Evolutionary conservation across 1,284 basidiomycete species (phyloP).

Genomic region (Pyrrhoderma lamaoense): DNA sequence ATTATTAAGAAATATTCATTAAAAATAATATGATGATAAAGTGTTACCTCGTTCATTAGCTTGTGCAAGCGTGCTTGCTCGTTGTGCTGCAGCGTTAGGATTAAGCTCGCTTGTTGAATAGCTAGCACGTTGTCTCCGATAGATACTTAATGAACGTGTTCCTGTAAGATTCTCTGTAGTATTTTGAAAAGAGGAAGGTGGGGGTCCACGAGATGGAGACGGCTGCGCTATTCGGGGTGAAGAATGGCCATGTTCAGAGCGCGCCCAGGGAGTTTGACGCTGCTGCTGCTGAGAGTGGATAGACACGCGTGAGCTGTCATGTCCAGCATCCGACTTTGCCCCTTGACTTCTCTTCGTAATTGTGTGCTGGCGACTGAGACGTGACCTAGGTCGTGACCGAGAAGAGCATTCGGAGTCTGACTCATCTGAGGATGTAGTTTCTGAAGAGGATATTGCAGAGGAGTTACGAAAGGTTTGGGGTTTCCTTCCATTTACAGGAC

Average conservation of each 20-base stretch:
- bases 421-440: slow-evolving; percentile 31
- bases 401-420: slow-evolving; percentile 38
- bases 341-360: slow-evolving; percentile 20
- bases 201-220: slow-evolving; percentile 16
- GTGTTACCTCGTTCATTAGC: slow-evolving; percentile 16
- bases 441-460: slow-evolving; percentile 31
- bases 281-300: slow-evolving; percentile 12
- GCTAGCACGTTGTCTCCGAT: slow-evolving; percentile 22
- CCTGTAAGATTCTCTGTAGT: slow-evolving; percentile 24
- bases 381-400: slow-evolving; percentile 28
- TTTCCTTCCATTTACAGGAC: background rate
- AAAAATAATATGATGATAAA: background rate
- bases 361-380: slow-evolving; percentile 21
- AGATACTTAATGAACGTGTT: slow-evolving; percentile 18
- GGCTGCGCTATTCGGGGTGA: slow-evolving; percentile 12
- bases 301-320: slow-evolving; percentile 9
- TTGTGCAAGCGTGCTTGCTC: slow-evolving; percentile 28
- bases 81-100: slow-evolving; percentile 31
- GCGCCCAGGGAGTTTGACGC: slow-evolving; percentile 14
- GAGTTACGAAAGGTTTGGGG: slow-evolving; percentile 2
- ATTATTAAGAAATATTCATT: slow-evolving; percentile 19
- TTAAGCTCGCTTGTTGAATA: slow-evolving; percentile 36
- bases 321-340: slow-evolving; percentile 18
- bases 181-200: slow-evolving; percentile 23
- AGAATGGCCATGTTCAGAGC: slow-evolving; percentile 15